Evolutionary conservation across 1,284 basidiomycete species (phyloP).

Genomic region (Ustilago loliicola): DNA sequence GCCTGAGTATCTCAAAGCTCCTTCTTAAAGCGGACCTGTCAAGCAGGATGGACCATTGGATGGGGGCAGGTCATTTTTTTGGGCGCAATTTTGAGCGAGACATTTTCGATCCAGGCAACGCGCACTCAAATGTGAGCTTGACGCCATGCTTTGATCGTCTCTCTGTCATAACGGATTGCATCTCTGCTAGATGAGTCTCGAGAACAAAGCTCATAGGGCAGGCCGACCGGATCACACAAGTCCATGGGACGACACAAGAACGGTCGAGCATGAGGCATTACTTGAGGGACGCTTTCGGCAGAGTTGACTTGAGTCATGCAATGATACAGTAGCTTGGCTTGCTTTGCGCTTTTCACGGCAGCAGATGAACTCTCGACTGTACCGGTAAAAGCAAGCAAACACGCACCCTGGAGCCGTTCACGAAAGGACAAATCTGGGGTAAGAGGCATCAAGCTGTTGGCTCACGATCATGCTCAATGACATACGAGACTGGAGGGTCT

Average conservation of each 20-base stretch:
- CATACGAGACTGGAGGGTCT: conserved; percentile 6
- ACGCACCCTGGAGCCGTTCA: not conserved
- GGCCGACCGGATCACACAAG: too few species aligned
- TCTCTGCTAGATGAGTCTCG: too few species aligned
- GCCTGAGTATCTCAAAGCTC: not conserved
- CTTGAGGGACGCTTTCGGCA: not conserved
- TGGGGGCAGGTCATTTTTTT: conserved; percentile 13
- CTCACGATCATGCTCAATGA: conserved; percentile 11
- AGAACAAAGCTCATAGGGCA: too few species aligned
- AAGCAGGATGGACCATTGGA: not conserved
- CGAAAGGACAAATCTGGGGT: not conserved
- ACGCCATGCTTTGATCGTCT: too few species aligned
- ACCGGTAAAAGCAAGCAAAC: too few species aligned
- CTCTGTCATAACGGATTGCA: not conserved
- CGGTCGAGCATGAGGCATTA: not conserved
- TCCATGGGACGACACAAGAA: not conserved
- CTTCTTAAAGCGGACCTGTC: not conserved
- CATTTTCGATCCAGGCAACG: not conserved
- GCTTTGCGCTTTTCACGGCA: not conserved
- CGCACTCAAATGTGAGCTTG: too few species aligned
- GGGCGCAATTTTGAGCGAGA: conserved; percentile 17
- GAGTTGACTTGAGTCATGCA: not conserved
- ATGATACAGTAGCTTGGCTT: not conserved
- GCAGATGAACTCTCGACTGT: not conserved
- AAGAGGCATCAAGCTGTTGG: conserved; percentile 2